Percentiles rank a stretch among this genome's conserved stretches.
These are phyloP conservation scores for Sapria himalayana DNA, from an alignment of 345 rosid species.

Conservation along the genomic window DNA sequence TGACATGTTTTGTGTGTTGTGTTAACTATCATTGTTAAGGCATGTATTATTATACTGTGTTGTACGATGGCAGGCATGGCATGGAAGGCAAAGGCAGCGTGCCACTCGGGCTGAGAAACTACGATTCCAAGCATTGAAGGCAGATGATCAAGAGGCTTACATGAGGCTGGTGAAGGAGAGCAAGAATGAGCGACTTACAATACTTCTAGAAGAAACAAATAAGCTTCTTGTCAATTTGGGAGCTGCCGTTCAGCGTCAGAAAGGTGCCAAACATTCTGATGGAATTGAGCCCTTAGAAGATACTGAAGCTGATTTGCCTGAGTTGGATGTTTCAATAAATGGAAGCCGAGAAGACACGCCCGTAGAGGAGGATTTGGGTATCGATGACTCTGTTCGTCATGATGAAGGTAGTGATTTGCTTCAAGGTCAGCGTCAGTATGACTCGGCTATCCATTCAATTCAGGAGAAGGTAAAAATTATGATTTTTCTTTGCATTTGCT, in stretches of 20 bases:
- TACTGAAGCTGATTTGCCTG: constrained; percentile 47
- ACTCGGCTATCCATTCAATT: constrained; percentile 85
- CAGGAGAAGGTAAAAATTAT: constrained; percentile 57
- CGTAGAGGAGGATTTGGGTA: constrained; percentile 47
- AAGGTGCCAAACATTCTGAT: constrained; percentile 54
- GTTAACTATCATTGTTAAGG: too few species aligned
- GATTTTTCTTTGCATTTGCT: too few species aligned
- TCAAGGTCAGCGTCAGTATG: constrained; percentile 92
- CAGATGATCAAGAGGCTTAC: constrained; percentile 96
- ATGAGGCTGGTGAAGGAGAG: constrained; percentile 96
- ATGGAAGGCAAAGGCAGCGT: constrained; percentile 98
- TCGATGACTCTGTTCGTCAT: constrained; percentile 51
- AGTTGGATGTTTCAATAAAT: constrained; percentile 47
- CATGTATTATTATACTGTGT: neutral
- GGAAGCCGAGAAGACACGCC: constrained; percentile 43
- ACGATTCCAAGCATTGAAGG: constrained; percentile 88
- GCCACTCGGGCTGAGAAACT: constrained; percentile 93
- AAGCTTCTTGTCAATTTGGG: constrained; percentile 87
- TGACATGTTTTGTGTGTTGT: too few species aligned
- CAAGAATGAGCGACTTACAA: constrained; percentile 82
- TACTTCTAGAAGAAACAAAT: constrained; percentile 85
- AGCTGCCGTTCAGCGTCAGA: constrained; percentile 97
- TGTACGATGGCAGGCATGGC: constrained; percentile 63
- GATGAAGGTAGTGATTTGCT: constrained; percentile 73
- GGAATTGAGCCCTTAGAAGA: constrained; percentile 46